These are phyloP conservation scores for Lipomyces orientalis DNA, from an alignment of 805 yeast species.

Conservation along the genomic window DNA sequence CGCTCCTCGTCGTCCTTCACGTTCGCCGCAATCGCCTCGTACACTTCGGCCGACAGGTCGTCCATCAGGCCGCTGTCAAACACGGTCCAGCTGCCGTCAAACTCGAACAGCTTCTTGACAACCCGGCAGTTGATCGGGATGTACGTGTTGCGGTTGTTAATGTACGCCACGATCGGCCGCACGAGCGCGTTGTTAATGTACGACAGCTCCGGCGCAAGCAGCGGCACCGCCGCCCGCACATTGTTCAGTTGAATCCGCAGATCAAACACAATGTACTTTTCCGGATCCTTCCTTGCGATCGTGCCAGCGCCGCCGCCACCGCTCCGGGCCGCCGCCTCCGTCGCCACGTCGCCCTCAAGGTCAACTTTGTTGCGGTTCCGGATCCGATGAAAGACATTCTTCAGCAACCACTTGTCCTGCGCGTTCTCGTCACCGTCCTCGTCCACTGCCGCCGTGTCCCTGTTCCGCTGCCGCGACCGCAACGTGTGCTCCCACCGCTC, in stretches of 20 bases:
- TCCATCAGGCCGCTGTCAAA: constrained; percentile 91
- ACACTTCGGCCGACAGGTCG: constrained; percentile 85
- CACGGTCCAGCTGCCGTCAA: constrained; percentile 95
- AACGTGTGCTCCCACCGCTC: constrained; percentile 50
- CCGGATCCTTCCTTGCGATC: constrained; percentile 17
- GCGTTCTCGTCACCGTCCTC: constrained; percentile 29
- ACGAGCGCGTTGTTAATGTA: constrained; percentile 90
- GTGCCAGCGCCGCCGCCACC: background rate
- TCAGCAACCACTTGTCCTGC: constrained; percentile 2
- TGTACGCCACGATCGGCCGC: constrained; percentile 93
- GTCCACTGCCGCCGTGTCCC: constrained; percentile 25
- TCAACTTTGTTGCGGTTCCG: constrained; percentile 8
- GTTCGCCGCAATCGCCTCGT: constrained; percentile 86
- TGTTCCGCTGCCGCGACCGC: constrained; percentile 28
- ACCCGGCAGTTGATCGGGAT: constrained; percentile 86
- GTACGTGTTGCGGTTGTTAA: constrained; percentile 85
- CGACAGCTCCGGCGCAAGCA: constrained; percentile 85
- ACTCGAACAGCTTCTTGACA: constrained; percentile 77
- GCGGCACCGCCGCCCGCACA: constrained; percentile 87
- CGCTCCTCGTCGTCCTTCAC: constrained; percentile 86
- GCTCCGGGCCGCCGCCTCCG: constrained; percentile 1
- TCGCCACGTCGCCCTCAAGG: constrained; percentile 11
- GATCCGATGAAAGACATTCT: background rate
- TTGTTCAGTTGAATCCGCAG: constrained; percentile 79
- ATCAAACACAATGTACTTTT: constrained; percentile 66